Conservation (phyloP, 768 basidiomycete species). For the Russula abietina region DNA sequence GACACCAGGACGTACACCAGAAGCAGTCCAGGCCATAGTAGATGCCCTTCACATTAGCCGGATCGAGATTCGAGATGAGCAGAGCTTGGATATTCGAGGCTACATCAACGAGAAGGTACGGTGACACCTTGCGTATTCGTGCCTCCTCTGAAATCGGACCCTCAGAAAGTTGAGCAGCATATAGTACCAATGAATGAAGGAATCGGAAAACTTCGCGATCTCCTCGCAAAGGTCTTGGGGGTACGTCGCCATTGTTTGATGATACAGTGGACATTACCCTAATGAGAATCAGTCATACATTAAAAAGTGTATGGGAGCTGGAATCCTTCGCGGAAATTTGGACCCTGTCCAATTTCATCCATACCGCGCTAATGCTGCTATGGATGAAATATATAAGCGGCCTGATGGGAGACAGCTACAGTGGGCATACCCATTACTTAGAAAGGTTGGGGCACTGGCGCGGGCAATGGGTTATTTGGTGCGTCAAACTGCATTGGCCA, state of each 20-base stretch:
- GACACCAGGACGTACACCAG: conserved; percentile 82
- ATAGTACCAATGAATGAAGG: conserved; percentile 67
- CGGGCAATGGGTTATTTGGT: conserved; percentile 88
- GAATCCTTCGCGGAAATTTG: conserved; percentile 43
- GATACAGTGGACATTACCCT: background rate
- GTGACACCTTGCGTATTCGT: background rate
- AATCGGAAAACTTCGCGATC: conserved; percentile 58
- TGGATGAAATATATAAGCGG: conserved; percentile 33
- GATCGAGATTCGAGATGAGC: conserved; percentile 91
- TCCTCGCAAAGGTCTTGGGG: conserved; percentile 67
- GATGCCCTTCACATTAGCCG: conserved; percentile 90
- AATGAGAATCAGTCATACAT: conserved; percentile 1
- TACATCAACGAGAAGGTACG: conserved; percentile 85
- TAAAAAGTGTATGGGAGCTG: conserved; percentile 21
- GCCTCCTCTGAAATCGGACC: background rate
- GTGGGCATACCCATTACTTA: conserved; percentile 49
- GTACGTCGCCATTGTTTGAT: conserved; percentile 37
- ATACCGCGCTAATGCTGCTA: conserved; percentile 47
- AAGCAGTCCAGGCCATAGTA: conserved; percentile 86
- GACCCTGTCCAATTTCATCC: conserved; percentile 64
- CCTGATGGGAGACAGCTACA: conserved; percentile 30
- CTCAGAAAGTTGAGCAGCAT: conserved; percentile 69
- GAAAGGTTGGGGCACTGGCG: conserved; percentile 54
- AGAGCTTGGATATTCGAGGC: conserved; percentile 75
- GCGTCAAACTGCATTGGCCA: conserved; percentile 27